Base-by-base conservation (phyloP, 805 yeast genomes). In the Metschnikowia rubicola region DNA sequence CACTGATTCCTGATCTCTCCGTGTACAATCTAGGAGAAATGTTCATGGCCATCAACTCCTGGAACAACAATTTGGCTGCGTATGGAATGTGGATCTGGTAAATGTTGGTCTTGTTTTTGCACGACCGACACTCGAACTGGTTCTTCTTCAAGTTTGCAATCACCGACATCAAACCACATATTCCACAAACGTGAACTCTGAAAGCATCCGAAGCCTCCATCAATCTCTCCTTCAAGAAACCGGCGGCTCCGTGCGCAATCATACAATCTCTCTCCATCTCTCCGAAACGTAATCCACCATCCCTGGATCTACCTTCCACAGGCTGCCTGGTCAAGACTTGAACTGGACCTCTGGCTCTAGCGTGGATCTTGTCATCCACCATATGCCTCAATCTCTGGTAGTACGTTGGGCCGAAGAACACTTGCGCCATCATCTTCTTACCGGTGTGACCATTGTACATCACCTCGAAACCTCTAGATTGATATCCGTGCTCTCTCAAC, bases 261-360 rank as follows among this genome's bases (percentile, higher is more conserved):
- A 94, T 92, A 86, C 99, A 94, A 79, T 94, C 99, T 77, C 99
- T 88, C 74, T 94, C 99, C 99, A 94, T 94, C 71, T 92, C 99
- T 64, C 99, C 99, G 80, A 92, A 91, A 72, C 99, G 88, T 67
- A 92, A 77, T 60, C 99, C 99, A 81, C 99, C 99, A 71, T 94
- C 98, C 74, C 99, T 83, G 13, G 97, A 90, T 71, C 99, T 84
- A 83, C 99, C 99, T 72, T 92, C 98, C 53, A 91, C 97, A 4
- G 99, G 99, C 71, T 92, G 99, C 74, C 98, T 86, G 3, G 99
- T 92, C 68, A 92, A 77, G 48, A 92, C 95, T 77, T 92, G 98
- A 52, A 92, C 96, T 12, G 99, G 98, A 46, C 99, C 99, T 77
- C 98, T 85, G 6, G 99, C 98, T 75, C 99, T 86, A 15, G 98